Conservation (phyloP, 345 rosid species). For the Eucalyptus tenuipes region DNA sequence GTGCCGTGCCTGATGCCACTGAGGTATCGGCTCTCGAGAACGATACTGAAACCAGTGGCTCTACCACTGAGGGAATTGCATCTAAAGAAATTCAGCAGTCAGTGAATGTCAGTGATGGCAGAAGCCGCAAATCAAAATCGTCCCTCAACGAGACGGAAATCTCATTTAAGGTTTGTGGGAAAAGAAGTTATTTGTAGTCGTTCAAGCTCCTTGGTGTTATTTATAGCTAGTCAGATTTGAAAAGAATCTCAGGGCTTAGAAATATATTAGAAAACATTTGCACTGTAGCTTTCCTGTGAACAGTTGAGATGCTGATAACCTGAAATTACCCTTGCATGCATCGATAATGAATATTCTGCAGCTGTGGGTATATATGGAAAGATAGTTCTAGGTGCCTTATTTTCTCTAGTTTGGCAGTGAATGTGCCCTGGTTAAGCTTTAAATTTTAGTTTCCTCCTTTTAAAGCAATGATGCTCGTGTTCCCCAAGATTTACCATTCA, state of each 20-base stretch:
- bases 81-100: slow-evolving; percentile 15
- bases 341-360: neutral
- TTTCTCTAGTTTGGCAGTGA: neutral
- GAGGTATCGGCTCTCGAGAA: slow-evolving; percentile 12
- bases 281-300: neutral
- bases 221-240: neutral
- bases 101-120: slow-evolving; percentile 18
- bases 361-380: neutral
- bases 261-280: neutral
- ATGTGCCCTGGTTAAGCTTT: neutral
- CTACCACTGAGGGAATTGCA: slow-evolving; percentile 18
- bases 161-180: slow-evolving; percentile 52
- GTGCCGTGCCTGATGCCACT: slow-evolving; percentile 4
- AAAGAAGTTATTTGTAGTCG: neutral
- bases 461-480: neutral
- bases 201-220: neutral
- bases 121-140: slow-evolving; percentile 18
- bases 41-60: neutral
- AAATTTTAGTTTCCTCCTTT: neutral
- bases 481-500: neutral
- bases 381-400: neutral
- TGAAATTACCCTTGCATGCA: neutral
- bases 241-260: neutral
- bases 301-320: neutral
- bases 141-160: slow-evolving; percentile 14